Conservation (phyloP, 1,139 yeast species). For the Nadsonia commutata region DNA sequence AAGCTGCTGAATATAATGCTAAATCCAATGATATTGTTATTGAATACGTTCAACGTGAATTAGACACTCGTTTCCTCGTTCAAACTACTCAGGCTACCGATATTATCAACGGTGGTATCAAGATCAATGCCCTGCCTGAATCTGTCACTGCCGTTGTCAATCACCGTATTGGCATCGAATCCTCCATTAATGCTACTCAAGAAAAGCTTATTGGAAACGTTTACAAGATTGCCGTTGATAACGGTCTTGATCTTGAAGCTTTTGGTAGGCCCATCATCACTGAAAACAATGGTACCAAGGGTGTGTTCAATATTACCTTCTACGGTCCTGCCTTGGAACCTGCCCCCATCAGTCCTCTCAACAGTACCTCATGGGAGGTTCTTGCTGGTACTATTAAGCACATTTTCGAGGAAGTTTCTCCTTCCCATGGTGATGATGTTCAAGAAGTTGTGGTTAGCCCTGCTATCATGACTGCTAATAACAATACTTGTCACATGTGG, state of each 20-base stretch:
- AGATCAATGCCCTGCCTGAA: conserved; percentile 58
- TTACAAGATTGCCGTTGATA: conserved; percentile 27
- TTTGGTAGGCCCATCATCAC: conserved; percentile 6
- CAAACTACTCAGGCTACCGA: conserved; percentile 52
- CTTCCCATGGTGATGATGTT: conserved; percentile 13
- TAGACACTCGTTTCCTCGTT: conserved; percentile 27
- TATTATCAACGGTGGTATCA: conserved; percentile 45
- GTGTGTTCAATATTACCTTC: conserved; percentile 28
- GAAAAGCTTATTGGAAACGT: conserved; percentile 27
- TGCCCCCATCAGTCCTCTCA: conserved; percentile 41
- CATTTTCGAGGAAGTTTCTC: conserved; percentile 38
- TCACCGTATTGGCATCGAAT: conserved; percentile 40
- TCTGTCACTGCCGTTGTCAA: conserved; percentile 37
- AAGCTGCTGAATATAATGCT: conserved; percentile 4
- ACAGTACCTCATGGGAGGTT: conserved; percentile 35
- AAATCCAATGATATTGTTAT: background rate
- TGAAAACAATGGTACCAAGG: conserved; percentile 13
- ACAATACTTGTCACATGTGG: conserved; percentile 70
- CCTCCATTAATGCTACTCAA: conserved; percentile 27
- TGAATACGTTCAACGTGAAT: conserved; percentile 1
- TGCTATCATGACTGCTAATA: conserved; percentile 54
- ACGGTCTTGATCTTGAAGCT: conserved; percentile 26
- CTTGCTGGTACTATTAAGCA: conserved; percentile 43
- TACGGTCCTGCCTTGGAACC: conserved; percentile 29
- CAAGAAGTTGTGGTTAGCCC: conserved; percentile 37